These are phyloP conservation scores for Lycium ferocissimum DNA, from an alignment of 257 asterid genomes.

Conservation along the genomic window DNA sequence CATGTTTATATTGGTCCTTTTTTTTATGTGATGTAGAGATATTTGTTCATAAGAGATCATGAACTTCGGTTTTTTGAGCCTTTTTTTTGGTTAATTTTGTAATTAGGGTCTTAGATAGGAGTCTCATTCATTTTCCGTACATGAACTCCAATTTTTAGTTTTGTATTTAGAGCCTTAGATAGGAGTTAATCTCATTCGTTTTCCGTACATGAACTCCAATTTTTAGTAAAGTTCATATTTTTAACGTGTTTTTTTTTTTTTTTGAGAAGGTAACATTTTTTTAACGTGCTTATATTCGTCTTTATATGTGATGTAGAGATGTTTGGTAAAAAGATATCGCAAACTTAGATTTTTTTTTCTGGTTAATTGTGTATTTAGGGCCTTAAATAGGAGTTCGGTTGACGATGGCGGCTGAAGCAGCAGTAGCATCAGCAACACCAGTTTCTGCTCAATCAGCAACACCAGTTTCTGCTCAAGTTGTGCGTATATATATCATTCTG, in stretches of 20 bases:
- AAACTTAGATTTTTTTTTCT: not conserved
- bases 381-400: slow-evolving; percentile 40
- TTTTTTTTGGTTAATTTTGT: too few relatives aligned
- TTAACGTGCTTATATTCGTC: not conserved
- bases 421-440: slow-evolving; percentile 44
- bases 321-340: not conserved
- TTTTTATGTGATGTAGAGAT: not conserved
- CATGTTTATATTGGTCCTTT: not conserved
- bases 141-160: not conserved
- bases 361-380: slow-evolving; percentile 37
- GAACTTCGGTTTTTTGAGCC: not conserved
- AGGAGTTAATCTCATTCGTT: not conserved
- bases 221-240: not conserved
- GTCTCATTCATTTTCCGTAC: not conserved
- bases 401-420: slow-evolving; percentile 54
- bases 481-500: slow-evolving; percentile 38
- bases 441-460: slow-evolving; percentile 29
- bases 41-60: not conserved
- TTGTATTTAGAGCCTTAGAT: too few relatives aligned
- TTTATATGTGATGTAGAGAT: not conserved
- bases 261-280: too few relatives aligned
- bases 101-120: too few relatives aligned
- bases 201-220: not conserved
- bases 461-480: slow-evolving; percentile 71
- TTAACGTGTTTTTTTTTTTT: not conserved